Evolutionary conservation across 768 basidiomycete species (phyloP).

Genomic region (Russula brevipes): DNA sequence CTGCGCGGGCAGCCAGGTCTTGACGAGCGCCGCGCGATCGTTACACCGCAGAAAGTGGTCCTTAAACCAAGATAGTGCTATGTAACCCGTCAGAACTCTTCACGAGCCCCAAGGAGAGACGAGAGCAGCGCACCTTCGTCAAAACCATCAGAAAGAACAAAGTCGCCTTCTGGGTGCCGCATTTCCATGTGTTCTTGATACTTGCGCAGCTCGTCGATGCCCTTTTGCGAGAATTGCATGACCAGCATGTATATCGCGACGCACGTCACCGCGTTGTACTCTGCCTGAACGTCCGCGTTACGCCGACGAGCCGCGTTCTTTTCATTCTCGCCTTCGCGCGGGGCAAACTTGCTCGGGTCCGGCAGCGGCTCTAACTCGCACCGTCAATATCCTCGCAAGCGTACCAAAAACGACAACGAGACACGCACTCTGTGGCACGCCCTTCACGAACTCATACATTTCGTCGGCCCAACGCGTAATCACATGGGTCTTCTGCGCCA

Average conservation of each 20-base stretch:
- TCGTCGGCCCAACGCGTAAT: constrained; percentile 92
- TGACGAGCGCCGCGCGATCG: constrained; percentile 82
- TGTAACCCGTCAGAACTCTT: constrained; percentile 19
- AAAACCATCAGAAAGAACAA: constrained; percentile 73
- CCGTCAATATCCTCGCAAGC: constrained; percentile 14
- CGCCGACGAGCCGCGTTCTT: constrained; percentile 63
- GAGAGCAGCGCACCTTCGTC: constrained; percentile 58
- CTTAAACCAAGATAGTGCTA: constrained; percentile 86
- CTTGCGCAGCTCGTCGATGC: constrained; percentile 75
- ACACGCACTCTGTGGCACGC: constrained; percentile 71
- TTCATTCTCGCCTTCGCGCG: constrained; percentile 67
- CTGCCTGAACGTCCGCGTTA: constrained; percentile 72
- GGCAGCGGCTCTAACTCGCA: constrained; percentile 62
- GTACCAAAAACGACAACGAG: background rate
- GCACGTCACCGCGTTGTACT: constrained; percentile 78
- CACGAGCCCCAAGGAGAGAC: constrained; percentile 7
- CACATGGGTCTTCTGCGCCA: constrained; percentile 95
- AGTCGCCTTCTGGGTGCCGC: constrained; percentile 69
- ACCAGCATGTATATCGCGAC: constrained; percentile 87
- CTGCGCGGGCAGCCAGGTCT: constrained; percentile 81
- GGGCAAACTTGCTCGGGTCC: constrained; percentile 69
- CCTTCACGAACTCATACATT: constrained; percentile 86
- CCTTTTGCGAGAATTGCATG: constrained; percentile 90
- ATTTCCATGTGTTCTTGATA: constrained; percentile 81
- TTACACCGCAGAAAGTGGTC: constrained; percentile 92